phyloP scores from a whole-genome alignment of 2,329 filamentous ascomycete species.

The Geosmithia flava region DNA sequence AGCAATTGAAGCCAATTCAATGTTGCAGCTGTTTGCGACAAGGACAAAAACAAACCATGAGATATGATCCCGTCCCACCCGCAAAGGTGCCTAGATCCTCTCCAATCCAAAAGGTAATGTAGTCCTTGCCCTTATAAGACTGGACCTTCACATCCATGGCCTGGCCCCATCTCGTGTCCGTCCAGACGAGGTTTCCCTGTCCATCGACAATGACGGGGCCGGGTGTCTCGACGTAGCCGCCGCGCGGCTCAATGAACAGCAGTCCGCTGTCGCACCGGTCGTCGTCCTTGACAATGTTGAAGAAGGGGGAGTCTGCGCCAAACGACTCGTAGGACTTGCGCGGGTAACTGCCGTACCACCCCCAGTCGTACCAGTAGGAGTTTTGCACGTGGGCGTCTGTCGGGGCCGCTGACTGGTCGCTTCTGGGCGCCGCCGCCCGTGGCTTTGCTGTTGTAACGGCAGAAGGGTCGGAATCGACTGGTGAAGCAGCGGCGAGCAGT shows the following conservation, averaged over 20 bases:
- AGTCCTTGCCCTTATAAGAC: constrained; percentile 14
- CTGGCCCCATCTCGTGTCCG: constrained; percentile 10
- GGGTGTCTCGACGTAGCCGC: constrained; percentile 18
- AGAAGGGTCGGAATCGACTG: too few relatives aligned
- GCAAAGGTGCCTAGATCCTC: neutral
- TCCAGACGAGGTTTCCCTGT: constrained; percentile 30
- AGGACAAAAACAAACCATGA: neutral
- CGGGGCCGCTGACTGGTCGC: neutral
- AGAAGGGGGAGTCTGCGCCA: constrained; percentile 14
- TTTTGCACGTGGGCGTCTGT: neutral
- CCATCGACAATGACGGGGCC: constrained; percentile 30
- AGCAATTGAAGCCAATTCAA: too few relatives aligned
- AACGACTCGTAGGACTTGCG: constrained; percentile 9
- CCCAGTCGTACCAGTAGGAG: constrained; percentile 3
- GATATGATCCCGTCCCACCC: neutral
- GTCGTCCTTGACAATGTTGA: constrained; percentile 14
- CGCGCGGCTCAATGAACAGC: constrained; percentile 24
- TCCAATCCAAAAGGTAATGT: constrained; percentile 22
- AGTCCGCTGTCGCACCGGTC: constrained; percentile 21
- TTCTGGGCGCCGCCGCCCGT: neutral
- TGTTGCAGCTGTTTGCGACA: too few relatives aligned
- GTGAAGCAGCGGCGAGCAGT: neutral
- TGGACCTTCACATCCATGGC: constrained; percentile 14
- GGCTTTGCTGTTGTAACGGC: neutral
- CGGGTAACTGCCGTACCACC: constrained; percentile 2